Conservation (phyloP, 2,329 filamentous ascomycete species). For the Sordariomycetes sp. region DNA sequence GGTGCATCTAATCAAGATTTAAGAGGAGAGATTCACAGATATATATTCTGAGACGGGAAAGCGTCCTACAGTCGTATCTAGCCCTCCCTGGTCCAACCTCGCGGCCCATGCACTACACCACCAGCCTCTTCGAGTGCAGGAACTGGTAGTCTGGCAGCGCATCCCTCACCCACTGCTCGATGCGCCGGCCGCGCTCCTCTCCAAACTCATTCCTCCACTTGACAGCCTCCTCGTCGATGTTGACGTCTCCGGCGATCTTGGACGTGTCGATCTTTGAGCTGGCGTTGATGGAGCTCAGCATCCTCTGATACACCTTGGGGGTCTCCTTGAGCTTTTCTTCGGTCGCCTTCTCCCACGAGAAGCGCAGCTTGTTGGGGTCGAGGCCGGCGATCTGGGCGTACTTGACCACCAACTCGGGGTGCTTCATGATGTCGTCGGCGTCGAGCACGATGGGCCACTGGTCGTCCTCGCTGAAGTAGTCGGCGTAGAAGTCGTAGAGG, state of each 20-base stretch:
- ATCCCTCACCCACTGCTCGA: constrained; percentile 5
- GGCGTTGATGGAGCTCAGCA: constrained; percentile 4
- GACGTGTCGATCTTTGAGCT: constrained; percentile 3
- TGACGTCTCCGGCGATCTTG: constrained; percentile 7
- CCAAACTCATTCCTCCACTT: constrained; percentile 9
- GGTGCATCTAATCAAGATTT: too few relatives aligned
- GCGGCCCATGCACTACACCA: neutral
- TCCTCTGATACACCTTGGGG: neutral
- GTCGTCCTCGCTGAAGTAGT: constrained; percentile 11
- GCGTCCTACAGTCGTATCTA: too few relatives aligned
- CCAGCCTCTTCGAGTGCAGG: constrained; percentile 1
- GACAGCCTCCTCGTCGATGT: constrained; percentile 5
- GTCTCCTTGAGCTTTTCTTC: constrained; percentile 2
- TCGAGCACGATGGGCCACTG: constrained; percentile 18
- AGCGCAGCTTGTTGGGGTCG: constrained; percentile 17
- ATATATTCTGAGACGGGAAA: too few relatives aligned
- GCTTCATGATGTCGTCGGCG: constrained; percentile 25
- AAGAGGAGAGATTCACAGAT: too few relatives aligned
- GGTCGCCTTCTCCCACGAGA: constrained; percentile 16
- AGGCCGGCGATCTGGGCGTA: constrained; percentile 19
- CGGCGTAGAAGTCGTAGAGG: constrained; percentile 23
- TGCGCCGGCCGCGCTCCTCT: constrained; percentile 1
- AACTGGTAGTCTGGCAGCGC: constrained; percentile 5
- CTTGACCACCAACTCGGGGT: constrained; percentile 15
- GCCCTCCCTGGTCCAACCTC: too few relatives aligned